These are phyloP conservation scores for Canariomyces notabilis DNA, from an alignment of 2,329 filamentous ascomycete genomes.

Conservation along the genomic window DNA sequence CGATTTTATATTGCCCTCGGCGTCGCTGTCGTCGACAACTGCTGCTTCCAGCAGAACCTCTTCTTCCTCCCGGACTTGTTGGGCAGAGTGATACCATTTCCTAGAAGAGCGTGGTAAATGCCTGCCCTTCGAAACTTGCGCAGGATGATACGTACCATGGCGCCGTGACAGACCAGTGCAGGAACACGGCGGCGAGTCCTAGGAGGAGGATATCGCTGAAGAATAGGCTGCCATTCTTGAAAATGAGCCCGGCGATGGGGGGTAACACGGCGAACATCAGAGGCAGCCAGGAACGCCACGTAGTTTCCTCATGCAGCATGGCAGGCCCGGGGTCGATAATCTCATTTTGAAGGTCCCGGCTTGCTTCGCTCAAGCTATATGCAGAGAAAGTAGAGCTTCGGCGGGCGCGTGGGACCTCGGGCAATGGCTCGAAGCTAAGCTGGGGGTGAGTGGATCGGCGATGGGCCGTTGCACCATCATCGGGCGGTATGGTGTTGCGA, in stretches of 20 bases:
- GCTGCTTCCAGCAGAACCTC: slow-evolving; percentile 38
- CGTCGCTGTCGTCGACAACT: slow-evolving; percentile 37
- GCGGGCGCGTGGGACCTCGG: slow-evolving; percentile 41
- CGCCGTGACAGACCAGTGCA: slow-evolving; percentile 87
- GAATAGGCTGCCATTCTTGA: slow-evolving; percentile 76
- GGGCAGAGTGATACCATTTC: slow-evolving; percentile 71
- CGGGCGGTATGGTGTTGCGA: background rate
- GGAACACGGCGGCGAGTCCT: slow-evolving; percentile 72
- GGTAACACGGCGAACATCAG: slow-evolving; percentile 79
- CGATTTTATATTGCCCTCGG: slow-evolving; percentile 13
- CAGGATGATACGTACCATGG: slow-evolving; percentile 62
- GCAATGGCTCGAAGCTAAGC: slow-evolving; percentile 18
- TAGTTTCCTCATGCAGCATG: slow-evolving; percentile 47
- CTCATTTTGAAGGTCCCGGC: slow-evolving; percentile 60
- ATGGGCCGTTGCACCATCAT: background rate
- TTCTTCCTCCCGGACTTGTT: slow-evolving; percentile 53
- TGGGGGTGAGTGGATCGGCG: slow-evolving; percentile 1
- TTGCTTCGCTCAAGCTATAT: slow-evolving; percentile 63
- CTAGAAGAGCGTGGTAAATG: slow-evolving; percentile 33
- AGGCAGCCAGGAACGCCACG: slow-evolving; percentile 74
- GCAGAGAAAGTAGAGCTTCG: slow-evolving; percentile 77
- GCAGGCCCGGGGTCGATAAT: slow-evolving; percentile 53
- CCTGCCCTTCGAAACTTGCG: background rate
- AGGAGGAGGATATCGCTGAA: slow-evolving; percentile 82
- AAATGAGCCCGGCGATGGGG: slow-evolving; percentile 77